Conservation (phyloP, 2,329 filamentous ascomycete species). For the Neopestalotiopsis clavispora region DNA sequence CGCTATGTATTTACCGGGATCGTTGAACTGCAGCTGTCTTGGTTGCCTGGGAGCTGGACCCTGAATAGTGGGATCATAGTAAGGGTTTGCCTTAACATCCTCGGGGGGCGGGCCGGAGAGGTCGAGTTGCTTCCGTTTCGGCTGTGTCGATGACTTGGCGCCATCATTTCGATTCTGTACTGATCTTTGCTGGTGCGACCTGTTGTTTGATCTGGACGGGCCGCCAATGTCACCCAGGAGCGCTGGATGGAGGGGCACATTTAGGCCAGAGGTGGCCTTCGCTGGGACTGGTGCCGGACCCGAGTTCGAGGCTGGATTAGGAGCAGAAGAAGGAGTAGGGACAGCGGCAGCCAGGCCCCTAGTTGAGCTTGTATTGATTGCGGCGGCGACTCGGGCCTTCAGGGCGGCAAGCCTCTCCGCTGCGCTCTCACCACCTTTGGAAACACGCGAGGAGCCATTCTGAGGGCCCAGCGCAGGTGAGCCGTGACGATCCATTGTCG, state of each 20-base stretch:
- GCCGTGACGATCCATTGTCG: constrained; percentile 56
- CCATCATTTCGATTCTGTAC: constrained; percentile 23
- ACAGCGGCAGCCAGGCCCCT: background rate
- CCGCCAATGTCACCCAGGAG: constrained; percentile 43
- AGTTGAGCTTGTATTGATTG: constrained; percentile 49
- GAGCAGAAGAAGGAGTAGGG: background rate
- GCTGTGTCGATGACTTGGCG: constrained; percentile 18
- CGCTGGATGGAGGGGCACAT: constrained; percentile 71
- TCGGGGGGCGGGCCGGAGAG: constrained; percentile 33
- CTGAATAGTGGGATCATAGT: constrained; percentile 76
- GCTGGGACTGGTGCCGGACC: background rate
- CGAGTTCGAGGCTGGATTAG: background rate
- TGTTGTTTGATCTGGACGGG: constrained; percentile 27
- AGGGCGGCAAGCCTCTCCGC: constrained; percentile 75
- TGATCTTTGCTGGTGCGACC: constrained; percentile 39
- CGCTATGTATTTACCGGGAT: constrained; percentile 96
- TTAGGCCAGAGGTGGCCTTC: constrained; percentile 57
- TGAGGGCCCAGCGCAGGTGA: constrained; percentile 59
- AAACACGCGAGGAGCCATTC: constrained; percentile 55
- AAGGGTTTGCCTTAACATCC: constrained; percentile 67
- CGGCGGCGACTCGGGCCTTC: constrained; percentile 79
- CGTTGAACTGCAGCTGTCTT: constrained; percentile 85
- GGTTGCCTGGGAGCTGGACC: constrained; percentile 68
- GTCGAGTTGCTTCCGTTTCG: constrained; percentile 40
- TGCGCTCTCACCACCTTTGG: constrained; percentile 57